Percentiles rank a stretch among this genome's conserved stretches.
Evolutionary conservation across 2,329 filamentous ascomycete species (phyloP).

Genomic region (Aspergillus hortae): DNA sequence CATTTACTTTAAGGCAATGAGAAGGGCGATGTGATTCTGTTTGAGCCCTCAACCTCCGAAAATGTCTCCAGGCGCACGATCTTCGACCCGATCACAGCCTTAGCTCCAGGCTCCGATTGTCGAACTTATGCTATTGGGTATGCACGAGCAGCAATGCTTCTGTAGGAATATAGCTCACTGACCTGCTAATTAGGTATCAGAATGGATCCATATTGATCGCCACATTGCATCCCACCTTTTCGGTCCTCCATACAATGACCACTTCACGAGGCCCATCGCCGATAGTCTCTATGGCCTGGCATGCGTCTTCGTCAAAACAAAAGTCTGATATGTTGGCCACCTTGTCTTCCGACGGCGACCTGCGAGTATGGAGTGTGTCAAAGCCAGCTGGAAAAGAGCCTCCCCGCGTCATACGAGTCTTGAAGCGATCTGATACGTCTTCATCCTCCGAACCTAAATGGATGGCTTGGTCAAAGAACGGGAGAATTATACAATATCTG

Average conservation of each 20-base stretch:
- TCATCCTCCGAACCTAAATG: slow-evolving; percentile 76
- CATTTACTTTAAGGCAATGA: slow-evolving; percentile 64
- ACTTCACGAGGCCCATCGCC: slow-evolving; percentile 81
- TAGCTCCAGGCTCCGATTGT: slow-evolving; percentile 86
- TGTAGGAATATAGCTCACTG: neutral
- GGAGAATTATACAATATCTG: slow-evolving; percentile 86
- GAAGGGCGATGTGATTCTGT: slow-evolving; percentile 89
- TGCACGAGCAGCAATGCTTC: slow-evolving; percentile 23
- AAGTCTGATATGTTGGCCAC: slow-evolving; percentile 97
- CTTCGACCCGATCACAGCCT: slow-evolving; percentile 89
- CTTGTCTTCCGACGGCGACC: slow-evolving; percentile 85
- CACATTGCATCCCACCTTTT: slow-evolving; percentile 85
- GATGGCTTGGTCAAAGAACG: slow-evolving; percentile 99
- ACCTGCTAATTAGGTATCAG: slow-evolving; percentile 63
- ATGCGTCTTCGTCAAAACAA: slow-evolving; percentile 91
- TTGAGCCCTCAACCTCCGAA: slow-evolving; percentile 89
- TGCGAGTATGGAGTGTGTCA: slow-evolving; percentile 93
- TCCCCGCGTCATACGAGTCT: slow-evolving; percentile 82
- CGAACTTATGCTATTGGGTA: slow-evolving; percentile 95
- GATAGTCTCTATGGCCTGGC: slow-evolving; percentile 85
- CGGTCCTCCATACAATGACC: slow-evolving; percentile 86
- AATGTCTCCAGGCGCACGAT: slow-evolving; percentile 89
- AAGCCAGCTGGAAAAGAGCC: slow-evolving; percentile 70
- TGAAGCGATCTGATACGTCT: slow-evolving; percentile 71
- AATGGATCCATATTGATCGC: slow-evolving; percentile 93